phyloP scores from a whole-genome alignment of 768 basidiomycete species.

The Rubroboletus pulcherrimus region DNA sequence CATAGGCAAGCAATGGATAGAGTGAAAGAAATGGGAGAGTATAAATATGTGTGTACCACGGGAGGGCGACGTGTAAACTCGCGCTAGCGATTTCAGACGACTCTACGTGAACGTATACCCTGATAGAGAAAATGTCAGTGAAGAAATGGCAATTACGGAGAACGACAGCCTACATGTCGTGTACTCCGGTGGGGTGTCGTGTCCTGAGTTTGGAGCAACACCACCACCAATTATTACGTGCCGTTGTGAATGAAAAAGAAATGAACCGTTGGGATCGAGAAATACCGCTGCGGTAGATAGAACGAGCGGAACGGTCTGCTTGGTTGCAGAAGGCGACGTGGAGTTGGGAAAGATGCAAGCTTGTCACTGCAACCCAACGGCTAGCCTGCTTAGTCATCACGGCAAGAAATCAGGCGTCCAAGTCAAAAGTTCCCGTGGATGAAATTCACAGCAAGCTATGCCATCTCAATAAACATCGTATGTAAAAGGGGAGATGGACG shows the following conservation, averaged over 20 bases:
- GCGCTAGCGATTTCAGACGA: constrained; percentile 68
- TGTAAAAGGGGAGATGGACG: neutral
- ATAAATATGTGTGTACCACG: constrained; percentile 72
- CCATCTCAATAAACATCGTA: neutral
- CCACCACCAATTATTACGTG: constrained; percentile 1
- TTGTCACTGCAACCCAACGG: neutral
- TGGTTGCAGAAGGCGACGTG: neutral
- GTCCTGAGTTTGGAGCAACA: neutral
- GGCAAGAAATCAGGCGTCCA: neutral
- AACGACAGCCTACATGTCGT: constrained; percentile 17
- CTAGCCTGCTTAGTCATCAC: constrained; percentile 19
- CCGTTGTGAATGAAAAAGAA: neutral
- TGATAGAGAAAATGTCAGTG: constrained; percentile 9
- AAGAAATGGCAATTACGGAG: neutral
- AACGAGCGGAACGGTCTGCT: neutral
- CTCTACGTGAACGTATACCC: constrained; percentile 48
- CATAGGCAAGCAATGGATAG: constrained; percentile 82
- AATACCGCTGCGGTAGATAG: neutral
- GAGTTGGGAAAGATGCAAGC: neutral
- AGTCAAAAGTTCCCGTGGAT: neutral
- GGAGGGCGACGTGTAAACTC: constrained; percentile 61
- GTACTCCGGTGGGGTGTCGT: constrained; percentile 4
- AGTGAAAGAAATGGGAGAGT: constrained; percentile 73
- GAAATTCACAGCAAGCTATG: neutral
- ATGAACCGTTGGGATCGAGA: neutral